Evolutionary conservation across 2,329 filamentous ascomycete species (phyloP).

Genomic region (Scedosporium apiospermum): DNA sequence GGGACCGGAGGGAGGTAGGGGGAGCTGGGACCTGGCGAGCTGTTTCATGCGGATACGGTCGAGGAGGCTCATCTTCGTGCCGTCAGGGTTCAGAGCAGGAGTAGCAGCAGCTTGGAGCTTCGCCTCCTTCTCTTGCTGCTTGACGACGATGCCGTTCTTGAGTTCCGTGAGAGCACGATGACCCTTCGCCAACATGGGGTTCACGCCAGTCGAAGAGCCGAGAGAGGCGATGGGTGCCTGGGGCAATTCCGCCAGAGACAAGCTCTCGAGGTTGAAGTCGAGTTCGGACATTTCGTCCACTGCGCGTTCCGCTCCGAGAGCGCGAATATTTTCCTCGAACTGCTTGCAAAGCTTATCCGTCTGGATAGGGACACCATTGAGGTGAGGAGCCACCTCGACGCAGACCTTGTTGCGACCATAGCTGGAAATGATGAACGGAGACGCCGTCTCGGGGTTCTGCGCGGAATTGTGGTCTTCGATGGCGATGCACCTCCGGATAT

Average conservation of each 20-base stretch:
- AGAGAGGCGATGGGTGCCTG: slow-evolving; percentile 24
- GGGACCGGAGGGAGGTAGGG: slow-evolving; percentile 44
- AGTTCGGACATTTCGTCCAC: slow-evolving; percentile 21
- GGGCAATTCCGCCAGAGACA: slow-evolving; percentile 41
- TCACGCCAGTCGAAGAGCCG: slow-evolving; percentile 22
- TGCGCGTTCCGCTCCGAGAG: slow-evolving; percentile 29
- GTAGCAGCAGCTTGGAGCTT: slow-evolving; percentile 19
- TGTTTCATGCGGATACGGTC: slow-evolving; percentile 70
- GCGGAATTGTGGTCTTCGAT: slow-evolving; percentile 35
- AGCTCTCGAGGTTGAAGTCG: slow-evolving; percentile 38
- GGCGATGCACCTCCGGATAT: slow-evolving; percentile 58
- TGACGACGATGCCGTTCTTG: slow-evolving; percentile 48
- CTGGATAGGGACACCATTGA: slow-evolving; percentile 28
- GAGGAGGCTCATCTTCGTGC: slow-evolving; percentile 55
- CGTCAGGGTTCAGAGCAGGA: slow-evolving; percentile 29
- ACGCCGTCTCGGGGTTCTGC: slow-evolving; percentile 22
- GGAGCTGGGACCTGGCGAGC: slow-evolving; percentile 45
- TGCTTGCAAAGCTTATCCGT: slow-evolving; percentile 42
- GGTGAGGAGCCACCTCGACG: slow-evolving; percentile 40
- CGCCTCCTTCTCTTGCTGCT: slow-evolving; percentile 35
- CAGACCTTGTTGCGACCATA: slow-evolving; percentile 48
- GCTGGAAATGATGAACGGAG: slow-evolving; percentile 36
- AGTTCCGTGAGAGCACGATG: slow-evolving; percentile 61
- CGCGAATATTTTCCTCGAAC: slow-evolving; percentile 43
- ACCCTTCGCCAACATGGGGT: slow-evolving; percentile 53